Percentiles rank a stretch among this genome's conserved stretches.
Evolutionary conservation across 176 grass and related monocot genomes (phyloP).

Genomic region (Tuctoria greenei): DNA sequence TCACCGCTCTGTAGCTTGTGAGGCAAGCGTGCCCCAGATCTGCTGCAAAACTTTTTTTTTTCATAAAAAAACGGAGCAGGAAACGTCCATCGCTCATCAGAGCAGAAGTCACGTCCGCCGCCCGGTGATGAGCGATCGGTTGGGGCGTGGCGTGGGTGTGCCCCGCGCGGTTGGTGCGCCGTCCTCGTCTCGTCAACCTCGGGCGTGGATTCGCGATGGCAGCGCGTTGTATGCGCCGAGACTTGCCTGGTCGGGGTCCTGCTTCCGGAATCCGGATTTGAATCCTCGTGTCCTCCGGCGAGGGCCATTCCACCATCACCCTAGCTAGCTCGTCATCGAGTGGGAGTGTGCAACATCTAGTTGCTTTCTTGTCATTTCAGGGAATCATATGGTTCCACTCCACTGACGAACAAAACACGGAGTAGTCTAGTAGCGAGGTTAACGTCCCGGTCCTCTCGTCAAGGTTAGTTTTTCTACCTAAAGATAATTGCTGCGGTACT

Average conservation of each 20-base stretch:
- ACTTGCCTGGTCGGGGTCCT: neutral
- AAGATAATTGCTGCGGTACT: too few species aligned
- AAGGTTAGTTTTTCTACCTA: too few species aligned
- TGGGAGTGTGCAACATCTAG: neutral
- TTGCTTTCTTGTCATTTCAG: neutral
- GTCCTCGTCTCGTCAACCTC: slow-evolving; percentile 27
- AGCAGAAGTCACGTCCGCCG: neutral
- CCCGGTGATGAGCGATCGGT: neutral
- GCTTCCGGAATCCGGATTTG: neutral
- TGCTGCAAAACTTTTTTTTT: neutral
- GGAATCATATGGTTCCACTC: neutral
- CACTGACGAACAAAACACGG: neutral
- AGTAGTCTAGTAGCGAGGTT: slow-evolving; percentile 1
- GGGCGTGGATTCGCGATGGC: neutral
- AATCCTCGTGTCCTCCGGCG: neutral
- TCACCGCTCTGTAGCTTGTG: neutral
- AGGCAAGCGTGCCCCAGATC: slow-evolving; percentile 1
- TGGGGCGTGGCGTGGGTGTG: neutral
- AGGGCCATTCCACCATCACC: neutral
- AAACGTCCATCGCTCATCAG: neutral
- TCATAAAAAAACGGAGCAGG: neutral
- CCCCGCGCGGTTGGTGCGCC: slow-evolving; percentile 18
- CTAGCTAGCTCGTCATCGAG: neutral
- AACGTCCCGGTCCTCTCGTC: neutral
- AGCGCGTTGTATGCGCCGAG: neutral